Evolutionary conservation across 2,329 filamentous ascomycete genomes (phyloP).

Genomic region (Fusarium heterosporum): DNA sequence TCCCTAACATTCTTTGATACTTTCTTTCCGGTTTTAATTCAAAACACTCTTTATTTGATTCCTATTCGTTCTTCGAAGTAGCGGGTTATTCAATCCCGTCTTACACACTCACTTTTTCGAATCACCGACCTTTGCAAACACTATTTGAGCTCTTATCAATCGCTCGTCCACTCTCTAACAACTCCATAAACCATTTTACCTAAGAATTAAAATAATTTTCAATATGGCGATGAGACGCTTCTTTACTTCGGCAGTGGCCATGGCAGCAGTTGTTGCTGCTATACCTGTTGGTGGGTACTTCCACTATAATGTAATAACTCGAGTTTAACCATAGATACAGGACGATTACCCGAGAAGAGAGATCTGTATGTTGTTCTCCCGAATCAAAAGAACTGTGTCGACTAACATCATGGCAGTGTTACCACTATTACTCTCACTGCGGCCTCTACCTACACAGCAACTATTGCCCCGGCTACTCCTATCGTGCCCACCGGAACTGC

Average conservation of each 20-base stretch:
- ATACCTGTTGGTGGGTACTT: conserved; percentile 43
- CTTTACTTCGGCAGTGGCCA: conserved; percentile 43
- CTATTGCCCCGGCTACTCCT: conserved; percentile 21
- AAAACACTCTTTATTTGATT: conserved; percentile 29
- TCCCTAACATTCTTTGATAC: conserved; percentile 30
- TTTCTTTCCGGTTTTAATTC: conserved; percentile 22
- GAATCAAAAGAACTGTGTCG: background rate
- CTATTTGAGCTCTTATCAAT: conserved; percentile 22
- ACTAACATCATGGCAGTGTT: conserved; percentile 16
- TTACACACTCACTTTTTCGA: conserved; percentile 17
- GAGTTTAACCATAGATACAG: conserved; percentile 17
- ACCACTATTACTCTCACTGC: conserved; percentile 33
- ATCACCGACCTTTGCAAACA: conserved; percentile 15
- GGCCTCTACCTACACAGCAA: conserved; percentile 37
- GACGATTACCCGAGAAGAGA: conserved; percentile 25
- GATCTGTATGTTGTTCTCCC: conserved; percentile 26
- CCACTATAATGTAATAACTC: background rate
- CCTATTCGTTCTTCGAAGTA: conserved; percentile 30
- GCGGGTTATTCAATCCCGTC: conserved; percentile 17
- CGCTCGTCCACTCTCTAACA: conserved; percentile 31
- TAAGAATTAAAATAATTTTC: background rate
- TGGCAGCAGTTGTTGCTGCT: conserved; percentile 39
- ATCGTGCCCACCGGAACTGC: conserved; percentile 4
- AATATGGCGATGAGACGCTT: conserved; percentile 40
- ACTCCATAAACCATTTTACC: background rate